A percentile compares a stretch with the other conserved stretches of the same genome.
phyloP scores from a whole-genome alignment of 2,329 filamentous ascomycete genomes.

The Akanthomyces uredinophilus region DNA sequence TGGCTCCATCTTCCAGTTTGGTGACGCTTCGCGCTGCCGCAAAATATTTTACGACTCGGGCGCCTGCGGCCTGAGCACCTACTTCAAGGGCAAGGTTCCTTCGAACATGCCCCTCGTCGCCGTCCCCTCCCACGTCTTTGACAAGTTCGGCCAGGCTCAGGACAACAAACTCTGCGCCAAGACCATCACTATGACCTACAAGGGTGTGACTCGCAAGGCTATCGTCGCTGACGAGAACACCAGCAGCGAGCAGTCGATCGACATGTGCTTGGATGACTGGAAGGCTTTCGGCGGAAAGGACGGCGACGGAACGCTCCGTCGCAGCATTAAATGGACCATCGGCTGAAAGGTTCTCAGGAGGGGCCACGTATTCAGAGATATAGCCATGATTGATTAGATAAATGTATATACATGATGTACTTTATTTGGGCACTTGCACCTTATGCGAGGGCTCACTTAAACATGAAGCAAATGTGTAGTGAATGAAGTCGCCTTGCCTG shows the following conservation, averaged over 20 bases:
- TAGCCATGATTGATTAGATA: background rate
- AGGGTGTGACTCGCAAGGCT: conserved; percentile 15
- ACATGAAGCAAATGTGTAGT: no score
- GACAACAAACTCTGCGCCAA: conserved; percentile 15
- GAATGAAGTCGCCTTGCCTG: background rate
- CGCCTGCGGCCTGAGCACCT: conserved; percentile 14
- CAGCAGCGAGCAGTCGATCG: conserved; percentile 22
- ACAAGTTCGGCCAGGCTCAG: conserved; percentile 10
- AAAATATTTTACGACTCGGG: conserved; percentile 11
- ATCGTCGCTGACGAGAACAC: conserved; percentile 19
- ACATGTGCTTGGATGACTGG: conserved; percentile 16
- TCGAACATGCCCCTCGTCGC: conserved; percentile 11
- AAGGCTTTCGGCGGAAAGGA: conserved; percentile 15
- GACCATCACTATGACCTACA: conserved; percentile 15
- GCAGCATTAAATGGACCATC: conserved; percentile 12
- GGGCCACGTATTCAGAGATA: background rate
- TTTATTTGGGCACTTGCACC: no score
- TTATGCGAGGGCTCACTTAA: no score
- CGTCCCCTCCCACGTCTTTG: conserved; percentile 10
- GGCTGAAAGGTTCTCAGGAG: background rate
- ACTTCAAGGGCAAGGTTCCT: conserved; percentile 12
- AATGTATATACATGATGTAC: no score
- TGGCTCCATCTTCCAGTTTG: conserved; percentile 16
- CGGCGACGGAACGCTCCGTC: conserved; percentile 11
- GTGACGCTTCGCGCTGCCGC: conserved; percentile 9